Conservation (phyloP, 768 basidiomycete species). For the Lentinula sp. region DNA sequence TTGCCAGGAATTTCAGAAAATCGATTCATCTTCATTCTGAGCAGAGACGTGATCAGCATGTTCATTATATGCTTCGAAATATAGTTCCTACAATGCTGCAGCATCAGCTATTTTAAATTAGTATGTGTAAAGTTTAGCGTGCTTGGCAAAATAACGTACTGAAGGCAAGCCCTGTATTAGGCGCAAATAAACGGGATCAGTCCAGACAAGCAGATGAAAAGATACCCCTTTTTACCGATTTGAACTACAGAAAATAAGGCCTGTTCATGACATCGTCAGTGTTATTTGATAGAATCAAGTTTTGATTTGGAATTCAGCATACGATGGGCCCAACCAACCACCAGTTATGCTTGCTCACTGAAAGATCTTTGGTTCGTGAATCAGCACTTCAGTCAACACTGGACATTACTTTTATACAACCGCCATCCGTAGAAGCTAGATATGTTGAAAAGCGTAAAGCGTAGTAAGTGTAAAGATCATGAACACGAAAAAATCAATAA, state of each 20-base stretch:
- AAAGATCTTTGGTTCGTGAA: background rate
- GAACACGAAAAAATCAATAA: background rate
- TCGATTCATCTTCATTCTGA: too few species aligned
- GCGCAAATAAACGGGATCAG: too few species aligned
- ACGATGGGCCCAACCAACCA: conserved; percentile 9
- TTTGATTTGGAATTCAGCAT: background rate
- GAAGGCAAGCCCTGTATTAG: too few species aligned
- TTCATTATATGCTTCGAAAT: background rate
- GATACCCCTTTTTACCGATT: background rate
- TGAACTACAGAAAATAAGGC: background rate
- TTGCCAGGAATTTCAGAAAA: too few species aligned
- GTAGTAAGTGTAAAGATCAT: too few species aligned
- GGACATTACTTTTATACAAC: background rate
- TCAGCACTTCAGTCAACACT: background rate
- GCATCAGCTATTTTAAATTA: background rate
- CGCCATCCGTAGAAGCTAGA: background rate
- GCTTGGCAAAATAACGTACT: too few species aligned
- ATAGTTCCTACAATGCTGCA: background rate
- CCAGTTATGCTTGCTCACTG: conserved; percentile 11
- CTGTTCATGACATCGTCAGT: background rate
- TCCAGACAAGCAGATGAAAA: too few species aligned
- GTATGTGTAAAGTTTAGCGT: too few species aligned
- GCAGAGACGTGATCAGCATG: background rate
- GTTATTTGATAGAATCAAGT: too few species aligned
- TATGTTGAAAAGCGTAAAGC: background rate